Percentiles rank a stretch among this genome's conserved stretches.
These are phyloP conservation scores for Nepenthes mirabilis DNA, from an alignment of 148 eudicot genomes.

Conservation along the genomic window DNA sequence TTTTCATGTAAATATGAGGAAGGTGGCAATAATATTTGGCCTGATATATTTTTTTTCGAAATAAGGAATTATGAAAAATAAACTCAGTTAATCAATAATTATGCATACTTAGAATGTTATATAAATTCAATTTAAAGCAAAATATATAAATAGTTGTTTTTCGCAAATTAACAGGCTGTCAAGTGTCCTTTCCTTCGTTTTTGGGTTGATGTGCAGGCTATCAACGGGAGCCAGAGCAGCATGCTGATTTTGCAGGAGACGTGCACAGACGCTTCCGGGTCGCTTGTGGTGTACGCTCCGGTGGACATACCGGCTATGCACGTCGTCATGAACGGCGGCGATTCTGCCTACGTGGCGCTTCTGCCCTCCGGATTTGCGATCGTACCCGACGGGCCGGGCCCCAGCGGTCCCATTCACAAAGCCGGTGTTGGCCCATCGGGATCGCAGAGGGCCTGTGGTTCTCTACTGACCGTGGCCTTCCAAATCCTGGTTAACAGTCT, in stretches of 20 bases:
- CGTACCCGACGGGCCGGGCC: conserved; percentile 50
- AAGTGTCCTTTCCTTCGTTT: too few relatives aligned
- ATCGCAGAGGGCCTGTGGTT: conserved; percentile 33
- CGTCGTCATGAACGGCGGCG: conserved; percentile 94
- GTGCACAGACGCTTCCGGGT: conserved; percentile 75
- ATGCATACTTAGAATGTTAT: too few relatives aligned
- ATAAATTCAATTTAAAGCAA: too few relatives aligned
- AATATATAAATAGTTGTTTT: too few relatives aligned
- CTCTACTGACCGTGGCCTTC: conserved; percentile 75
- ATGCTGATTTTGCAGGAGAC: conserved; percentile 93
- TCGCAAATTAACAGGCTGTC: too few relatives aligned
- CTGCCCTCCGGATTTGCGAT: conserved; percentile 87
- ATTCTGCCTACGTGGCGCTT: conserved; percentile 81
- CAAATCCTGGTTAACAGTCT: conserved; percentile 81
- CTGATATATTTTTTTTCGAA: neutral
- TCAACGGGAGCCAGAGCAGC: conserved; percentile 75
- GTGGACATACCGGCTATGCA: conserved; percentile 95
- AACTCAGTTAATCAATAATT: too few relatives aligned
- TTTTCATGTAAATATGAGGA: conserved; percentile 1
- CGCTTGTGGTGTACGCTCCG: conserved; percentile 91
- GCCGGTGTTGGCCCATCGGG: conserved; percentile 6
- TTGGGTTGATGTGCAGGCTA: conserved; percentile 32
- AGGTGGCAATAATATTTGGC: neutral
- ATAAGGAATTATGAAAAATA: too few relatives aligned
- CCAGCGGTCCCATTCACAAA: conserved; percentile 18